Percentiles rank a stretch among this genome's conserved stretches.
Conservation (phyloP, 306 rosid species). For the Geum urbanum region DNA sequence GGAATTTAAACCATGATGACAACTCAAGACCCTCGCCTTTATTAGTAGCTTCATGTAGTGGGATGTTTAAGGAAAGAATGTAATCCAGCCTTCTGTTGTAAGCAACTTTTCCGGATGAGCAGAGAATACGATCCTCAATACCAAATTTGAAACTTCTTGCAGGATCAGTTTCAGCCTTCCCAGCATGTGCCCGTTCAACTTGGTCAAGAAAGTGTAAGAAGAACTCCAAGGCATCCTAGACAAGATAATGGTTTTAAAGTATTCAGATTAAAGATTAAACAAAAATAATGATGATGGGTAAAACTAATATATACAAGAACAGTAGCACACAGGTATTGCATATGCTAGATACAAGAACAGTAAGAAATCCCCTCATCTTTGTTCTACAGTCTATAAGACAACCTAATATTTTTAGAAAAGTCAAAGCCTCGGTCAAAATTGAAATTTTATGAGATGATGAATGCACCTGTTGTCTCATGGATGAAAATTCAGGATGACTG, state of each 20-base stretch:
- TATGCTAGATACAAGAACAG: neutral
- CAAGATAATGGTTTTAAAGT: slow-evolving; percentile 21
- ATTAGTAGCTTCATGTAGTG: slow-evolving; percentile 79
- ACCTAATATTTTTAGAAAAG: neutral
- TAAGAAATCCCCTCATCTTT: neutral
- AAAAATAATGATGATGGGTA: neutral
- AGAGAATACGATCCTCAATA: slow-evolving; percentile 82
- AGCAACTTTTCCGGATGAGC: slow-evolving; percentile 95
- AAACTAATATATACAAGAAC: neutral
- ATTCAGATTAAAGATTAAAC: slow-evolving; percentile 9
- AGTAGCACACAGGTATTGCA: neutral
- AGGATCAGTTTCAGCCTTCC: slow-evolving; percentile 67
- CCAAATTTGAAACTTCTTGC: slow-evolving; percentile 89
- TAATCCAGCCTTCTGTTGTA: slow-evolving; percentile 84
- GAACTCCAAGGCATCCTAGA: slow-evolving; percentile 96
- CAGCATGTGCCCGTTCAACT: slow-evolving; percentile 73
- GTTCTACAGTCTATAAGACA: neutral
- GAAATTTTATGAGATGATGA: slow-evolving; percentile 12
- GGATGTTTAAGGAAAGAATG: slow-evolving; percentile 87
- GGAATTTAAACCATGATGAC: slow-evolving; percentile 15
- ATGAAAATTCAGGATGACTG: slow-evolving; percentile 93
- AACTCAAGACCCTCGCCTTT: slow-evolving; percentile 42
- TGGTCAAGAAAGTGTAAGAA: slow-evolving; percentile 93
- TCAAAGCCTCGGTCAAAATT: neutral
- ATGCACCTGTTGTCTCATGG: slow-evolving; percentile 89